Evolutionary conservation across 2,329 filamentous ascomycete genomes (phyloP).

Genomic region (Exophiala aquamarina): DNA sequence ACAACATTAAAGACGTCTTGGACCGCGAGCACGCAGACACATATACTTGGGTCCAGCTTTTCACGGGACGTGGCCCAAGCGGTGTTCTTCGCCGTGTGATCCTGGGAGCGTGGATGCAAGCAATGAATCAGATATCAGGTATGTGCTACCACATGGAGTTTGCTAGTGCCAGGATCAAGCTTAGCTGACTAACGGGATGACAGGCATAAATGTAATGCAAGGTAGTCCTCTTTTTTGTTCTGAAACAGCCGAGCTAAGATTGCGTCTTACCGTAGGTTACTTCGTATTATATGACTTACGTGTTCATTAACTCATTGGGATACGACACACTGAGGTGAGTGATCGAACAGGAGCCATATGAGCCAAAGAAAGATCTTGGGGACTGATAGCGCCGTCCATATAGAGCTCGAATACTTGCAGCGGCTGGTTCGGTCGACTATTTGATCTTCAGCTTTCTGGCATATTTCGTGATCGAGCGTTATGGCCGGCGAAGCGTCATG

Average conservation of each 20-base stretch:
- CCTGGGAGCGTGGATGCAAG: slow-evolving; percentile 45
- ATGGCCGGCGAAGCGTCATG: slow-evolving; percentile 50
- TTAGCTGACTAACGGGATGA: neutral
- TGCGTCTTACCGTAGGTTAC: slow-evolving; percentile 7
- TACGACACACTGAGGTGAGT: slow-evolving; percentile 29
- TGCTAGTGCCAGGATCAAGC: no score
- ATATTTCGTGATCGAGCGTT: slow-evolving; percentile 50
- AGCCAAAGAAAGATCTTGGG: no score
- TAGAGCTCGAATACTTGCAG: slow-evolving; percentile 44
- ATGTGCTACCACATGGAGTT: slow-evolving; percentile 30
- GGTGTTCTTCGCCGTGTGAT: slow-evolving; percentile 45
- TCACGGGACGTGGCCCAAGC: slow-evolving; percentile 42
- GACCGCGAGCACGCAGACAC: slow-evolving; percentile 47
- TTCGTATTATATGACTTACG: slow-evolving; percentile 40
- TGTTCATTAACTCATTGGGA: slow-evolving; percentile 45
- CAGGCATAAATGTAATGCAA: neutral
- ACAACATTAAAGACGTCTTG: slow-evolving; percentile 38
- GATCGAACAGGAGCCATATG: no score
- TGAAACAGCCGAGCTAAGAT: no score
- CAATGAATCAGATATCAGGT: slow-evolving; percentile 38
- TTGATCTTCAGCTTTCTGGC: slow-evolving; percentile 44
- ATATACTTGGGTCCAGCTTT: slow-evolving; percentile 46
- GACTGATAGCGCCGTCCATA: neutral
- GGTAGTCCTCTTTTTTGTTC: neutral
- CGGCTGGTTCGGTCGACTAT: slow-evolving; percentile 49